Conservation (phyloP, 2,329 filamentous ascomycete genomes). For the Diatrype stigma region DNA sequence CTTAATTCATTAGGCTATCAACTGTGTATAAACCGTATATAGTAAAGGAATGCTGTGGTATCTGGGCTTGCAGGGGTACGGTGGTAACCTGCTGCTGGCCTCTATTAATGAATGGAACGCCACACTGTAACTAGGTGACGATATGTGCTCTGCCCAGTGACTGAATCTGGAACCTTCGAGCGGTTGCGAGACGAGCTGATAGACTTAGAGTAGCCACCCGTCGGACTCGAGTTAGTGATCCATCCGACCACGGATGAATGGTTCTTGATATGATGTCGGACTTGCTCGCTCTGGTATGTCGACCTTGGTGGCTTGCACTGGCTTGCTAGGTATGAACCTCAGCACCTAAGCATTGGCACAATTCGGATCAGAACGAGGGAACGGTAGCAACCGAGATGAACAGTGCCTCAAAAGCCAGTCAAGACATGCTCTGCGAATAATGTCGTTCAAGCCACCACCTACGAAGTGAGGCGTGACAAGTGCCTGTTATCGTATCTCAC, state of each 20-base stretch:
- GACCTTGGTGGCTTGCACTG: neutral
- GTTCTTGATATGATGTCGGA: neutral
- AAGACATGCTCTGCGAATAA: neutral
- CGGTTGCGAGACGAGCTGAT: neutral
- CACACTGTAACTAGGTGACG: neutral
- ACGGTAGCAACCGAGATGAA: neutral
- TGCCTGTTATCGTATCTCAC: constrained; percentile 1
- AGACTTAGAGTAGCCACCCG: neutral
- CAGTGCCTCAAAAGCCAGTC: neutral
- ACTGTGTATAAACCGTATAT: neutral
- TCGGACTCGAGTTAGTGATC: neutral
- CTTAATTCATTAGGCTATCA: neutral
- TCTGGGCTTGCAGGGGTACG: neutral
- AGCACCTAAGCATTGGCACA: neutral
- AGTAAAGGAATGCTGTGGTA: neutral
- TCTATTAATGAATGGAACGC: neutral
- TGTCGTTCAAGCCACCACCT: neutral
- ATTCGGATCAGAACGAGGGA: neutral
- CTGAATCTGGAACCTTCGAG: neutral
- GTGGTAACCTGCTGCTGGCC: neutral
- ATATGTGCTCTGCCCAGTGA: neutral
- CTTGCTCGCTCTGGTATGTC: neutral
- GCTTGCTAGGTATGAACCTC: neutral
- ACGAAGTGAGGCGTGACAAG: neutral
- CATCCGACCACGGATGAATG: neutral